These are phyloP conservation scores for Mycena venus DNA, from an alignment of 768 basidiomycete species.

Conservation along the genomic window DNA sequence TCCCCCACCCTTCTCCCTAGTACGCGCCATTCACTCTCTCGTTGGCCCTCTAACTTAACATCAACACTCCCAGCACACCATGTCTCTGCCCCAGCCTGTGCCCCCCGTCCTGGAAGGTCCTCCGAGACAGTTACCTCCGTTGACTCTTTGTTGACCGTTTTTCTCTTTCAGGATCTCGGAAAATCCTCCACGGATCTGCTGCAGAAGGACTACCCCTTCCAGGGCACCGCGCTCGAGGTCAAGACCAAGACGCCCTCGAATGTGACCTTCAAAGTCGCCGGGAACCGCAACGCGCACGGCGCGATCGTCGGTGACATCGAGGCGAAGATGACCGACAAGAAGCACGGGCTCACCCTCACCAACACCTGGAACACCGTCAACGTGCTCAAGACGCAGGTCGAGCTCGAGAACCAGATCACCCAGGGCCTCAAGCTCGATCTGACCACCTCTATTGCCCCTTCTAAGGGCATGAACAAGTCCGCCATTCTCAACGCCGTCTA, in stretches of 20 bases:
- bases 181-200: constrained; percentile 98
- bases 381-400: constrained; percentile 90
- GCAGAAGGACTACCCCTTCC: constrained; percentile 91
- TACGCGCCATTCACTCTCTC: too few relatives aligned
- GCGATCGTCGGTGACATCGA: constrained; percentile 92
- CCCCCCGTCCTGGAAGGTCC: constrained; percentile 96
- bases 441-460: constrained; percentile 84
- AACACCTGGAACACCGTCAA: constrained; percentile 97
- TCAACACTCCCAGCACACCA: too few relatives aligned
- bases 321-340: constrained; percentile 92
- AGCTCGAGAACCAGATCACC: constrained; percentile 97
- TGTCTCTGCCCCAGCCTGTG: constrained; percentile 97
- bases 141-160: constrained; percentile 16
- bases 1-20: too few relatives aligned
- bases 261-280: constrained; percentile 94
- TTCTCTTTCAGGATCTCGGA: constrained; percentile 81
- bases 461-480: constrained; percentile 79
- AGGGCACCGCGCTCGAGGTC: constrained; percentile 79
- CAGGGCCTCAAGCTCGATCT: constrained; percentile 98
- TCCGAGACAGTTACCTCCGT: neutral
- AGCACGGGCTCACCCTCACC: constrained; percentile 94
- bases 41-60: too few relatives aligned
- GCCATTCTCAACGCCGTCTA: constrained; percentile 88
- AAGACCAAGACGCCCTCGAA: constrained; percentile 92
- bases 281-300: constrained; percentile 82